Base-by-base conservation (phyloP, 306 rosid genomes). In the Lathyrus aphaca region DNA sequence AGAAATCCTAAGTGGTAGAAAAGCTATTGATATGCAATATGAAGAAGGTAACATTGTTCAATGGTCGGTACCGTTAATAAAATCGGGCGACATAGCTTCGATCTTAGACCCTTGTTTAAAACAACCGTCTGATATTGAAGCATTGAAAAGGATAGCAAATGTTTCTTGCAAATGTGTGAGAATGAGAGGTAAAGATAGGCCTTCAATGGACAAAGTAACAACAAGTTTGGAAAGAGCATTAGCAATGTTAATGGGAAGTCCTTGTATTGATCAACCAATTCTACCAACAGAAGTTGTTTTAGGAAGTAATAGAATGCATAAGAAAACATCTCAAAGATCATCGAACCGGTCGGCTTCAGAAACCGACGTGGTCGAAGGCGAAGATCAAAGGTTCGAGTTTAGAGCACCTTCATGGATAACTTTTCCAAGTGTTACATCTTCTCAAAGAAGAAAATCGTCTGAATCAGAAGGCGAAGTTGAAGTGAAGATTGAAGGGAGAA, bases 341-440 rank as follows among this genome's bases (percentile, higher is more conserved):
- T 94, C 95, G 5, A 88, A 84, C 77, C 81, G 88, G 49, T 92
- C 98, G 10, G 83, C 45, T 46, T 89, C 96, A 0, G 98, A 90
- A 64, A 77, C 89, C 3, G 97, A 93, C 53, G 88, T 82, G 35
- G 87, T 79, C 19, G 98, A 93, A 65, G 67, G 45, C 10, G 98
- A 93, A 77, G 97, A 93, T 53, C 96, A 88, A 43, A 82, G 97
- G 75, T 71, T 76, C 45, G 98, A 93, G 82, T 90, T 90, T 60
- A 82, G 96, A 72, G 97, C 98, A 68, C 98, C 97, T 0, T 88
- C 96, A 2, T 93, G 98, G 98, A 94, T 94, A 62, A 94, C 98
- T 14, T 94, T 90, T 50, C 97, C 98, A 0, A 94, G 98, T 62
- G 97, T 94, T 23, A 82, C 98, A n/a, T 94, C 98, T 59, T 94